These are phyloP conservation scores for Pisolithus marmoratus DNA, from an alignment of 768 basidiomycete species.

Conservation along the genomic window DNA sequence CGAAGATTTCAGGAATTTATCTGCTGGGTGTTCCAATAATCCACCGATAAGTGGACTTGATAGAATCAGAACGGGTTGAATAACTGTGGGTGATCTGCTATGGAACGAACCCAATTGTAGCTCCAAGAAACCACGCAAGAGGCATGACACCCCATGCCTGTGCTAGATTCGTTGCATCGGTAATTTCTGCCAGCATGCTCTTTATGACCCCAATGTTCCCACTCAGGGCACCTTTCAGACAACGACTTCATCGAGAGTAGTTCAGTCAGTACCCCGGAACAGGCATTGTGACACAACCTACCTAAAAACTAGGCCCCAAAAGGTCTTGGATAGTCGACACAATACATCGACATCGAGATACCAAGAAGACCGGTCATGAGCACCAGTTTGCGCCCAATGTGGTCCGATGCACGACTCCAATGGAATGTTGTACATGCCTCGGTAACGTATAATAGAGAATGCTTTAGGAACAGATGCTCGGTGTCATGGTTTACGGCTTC, in stretches of 20 bases:
- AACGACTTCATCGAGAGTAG: conserved; percentile 40
- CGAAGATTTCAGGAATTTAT: conserved; percentile 59
- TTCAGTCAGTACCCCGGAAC: too few relatives aligned
- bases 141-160: conserved; percentile 67
- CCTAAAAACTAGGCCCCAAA: conserved; percentile 45
- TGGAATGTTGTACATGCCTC: conserved; percentile 63
- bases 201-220: conserved; percentile 68
- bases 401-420: conserved; percentile 65
- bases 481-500: not conserved
- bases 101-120: conserved; percentile 39
- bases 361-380: conserved; percentile 3
- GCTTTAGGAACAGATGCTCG: conserved; percentile 29
- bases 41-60: conserved; percentile 66
- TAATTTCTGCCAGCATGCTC: conserved; percentile 69
- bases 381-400: conserved; percentile 48
- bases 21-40: conserved; percentile 54
- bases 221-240: conserved; percentile 67
- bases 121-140: conserved; percentile 40
- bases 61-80: conserved; percentile 22
- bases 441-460: conserved; percentile 66
- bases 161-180: conserved; percentile 63
- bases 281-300: not conserved
- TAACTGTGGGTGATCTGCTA: conserved; percentile 34
- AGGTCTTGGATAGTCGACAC: conserved; percentile 44
- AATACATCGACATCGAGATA: conserved; percentile 1